Conservation (phyloP, 169 alveolate species). For the Theileria annulata region DNA sequence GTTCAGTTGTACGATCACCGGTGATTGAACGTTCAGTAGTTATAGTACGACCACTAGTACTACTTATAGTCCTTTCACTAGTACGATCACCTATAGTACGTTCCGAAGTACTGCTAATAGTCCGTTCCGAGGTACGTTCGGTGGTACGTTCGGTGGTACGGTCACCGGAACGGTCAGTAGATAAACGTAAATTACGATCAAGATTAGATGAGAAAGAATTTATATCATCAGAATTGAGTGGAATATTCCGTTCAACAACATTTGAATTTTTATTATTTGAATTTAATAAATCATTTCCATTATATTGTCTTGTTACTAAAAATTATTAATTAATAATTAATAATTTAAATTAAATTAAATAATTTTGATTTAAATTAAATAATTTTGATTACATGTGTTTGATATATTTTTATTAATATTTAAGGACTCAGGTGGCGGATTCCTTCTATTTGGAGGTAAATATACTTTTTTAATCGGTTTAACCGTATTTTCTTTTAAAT, state of each 20-base stretch:
- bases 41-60: too few relatives aligned
- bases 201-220: background rate
- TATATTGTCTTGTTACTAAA: too few relatives aligned
- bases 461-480: constrained; percentile 58
- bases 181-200: background rate
- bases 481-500: constrained; percentile 27
- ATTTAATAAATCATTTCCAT: too few relatives aligned
- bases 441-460: constrained; percentile 67
- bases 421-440: constrained; percentile 31
- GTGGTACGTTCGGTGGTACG: background rate
- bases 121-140: background rate
- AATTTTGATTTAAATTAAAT: too few relatives aligned
- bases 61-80: background rate
- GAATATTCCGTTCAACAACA: background rate
- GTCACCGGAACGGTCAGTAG: background rate
- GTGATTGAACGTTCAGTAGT: too few relatives aligned
- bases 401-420: background rate
- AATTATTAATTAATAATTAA: too few relatives aligned
- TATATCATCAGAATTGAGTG: background rate
- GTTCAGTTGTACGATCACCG: too few relatives aligned
- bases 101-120: background rate
- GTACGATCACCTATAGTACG: background rate
- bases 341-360: too few relatives aligned
- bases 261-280: too few relatives aligned
- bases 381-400: background rate